Base-by-base conservation (phyloP, 2,329 filamentous ascomycete genomes). In the Magnaporthiopsis rhizophila region DNA sequence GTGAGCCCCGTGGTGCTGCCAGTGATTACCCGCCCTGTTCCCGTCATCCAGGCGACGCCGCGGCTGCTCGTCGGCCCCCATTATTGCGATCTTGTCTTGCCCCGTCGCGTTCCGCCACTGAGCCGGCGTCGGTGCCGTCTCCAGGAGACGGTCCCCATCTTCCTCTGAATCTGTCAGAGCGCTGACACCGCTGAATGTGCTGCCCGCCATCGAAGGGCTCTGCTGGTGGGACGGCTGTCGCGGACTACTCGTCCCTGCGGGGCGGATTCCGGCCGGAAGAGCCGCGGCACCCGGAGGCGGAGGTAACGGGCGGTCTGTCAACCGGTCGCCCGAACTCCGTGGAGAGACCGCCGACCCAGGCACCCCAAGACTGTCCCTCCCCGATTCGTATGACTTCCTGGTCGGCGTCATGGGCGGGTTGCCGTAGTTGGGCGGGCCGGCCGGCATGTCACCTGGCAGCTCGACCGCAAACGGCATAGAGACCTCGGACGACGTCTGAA, bases 11-110 rank as follows among this genome's bases (percentile, higher is more conserved):
- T 73, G 71, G 21, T n/a, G 45, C 45, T 21, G 45, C 34, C 73
- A 71, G 50, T 45, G 24, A 66, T 68, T 67, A 74, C 70, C 66
- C 71, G 53, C 69, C 62, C 50, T 69, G 68, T 59, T 68, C 69
- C 45, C 71, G 70, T 50, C 65, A 65, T 58, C 68, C 69, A 69
- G 70, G 36, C 72, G 76, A 66, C 74, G 76, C 65, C 77, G 77
- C 0, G 85, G 82, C 62, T 81, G 79, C 68, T 89, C 86, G 67
- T 90, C 87, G 0, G 79, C 74, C 59, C 81, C 80, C 64, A 81
- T 79, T 64, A 91, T 85, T 24, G 85, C 83, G 68, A 90, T 90
- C 70, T 91, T 87, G 70, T 93, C 90, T 8, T 82, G 78, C 0
- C 86, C 88, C 13, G 75, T 80, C n/a, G 76, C 83, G 63, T 75